A percentile compares a stretch with the other conserved stretches of the same genome.
These are phyloP conservation scores for Somion occarium DNA, from an alignment of 1,284 basidiomycete genomes.

Conservation along the genomic window DNA sequence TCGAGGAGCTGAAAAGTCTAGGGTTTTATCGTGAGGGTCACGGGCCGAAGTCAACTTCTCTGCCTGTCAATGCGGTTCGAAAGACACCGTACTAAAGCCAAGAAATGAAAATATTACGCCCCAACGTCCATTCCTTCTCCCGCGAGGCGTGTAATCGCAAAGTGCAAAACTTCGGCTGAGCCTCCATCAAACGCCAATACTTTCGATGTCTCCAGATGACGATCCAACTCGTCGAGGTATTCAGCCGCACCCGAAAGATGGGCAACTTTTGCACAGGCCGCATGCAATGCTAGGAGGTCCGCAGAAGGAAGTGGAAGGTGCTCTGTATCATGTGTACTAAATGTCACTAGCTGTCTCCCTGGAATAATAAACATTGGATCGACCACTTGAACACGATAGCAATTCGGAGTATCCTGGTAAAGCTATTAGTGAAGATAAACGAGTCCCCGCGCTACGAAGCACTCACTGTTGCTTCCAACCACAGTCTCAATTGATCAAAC, in stretches of 20 bases:
- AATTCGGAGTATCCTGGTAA: neutral
- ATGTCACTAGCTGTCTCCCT: neutral
- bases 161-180: neutral
- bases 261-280: slow-evolving; percentile 1
- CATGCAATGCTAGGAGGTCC: slow-evolving; percentile 1
- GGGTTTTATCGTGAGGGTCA: too few species aligned
- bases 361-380: neutral
- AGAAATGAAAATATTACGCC: too few species aligned
- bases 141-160: neutral
- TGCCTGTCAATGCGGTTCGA: too few species aligned
- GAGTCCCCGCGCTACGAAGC: neutral
- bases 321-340: neutral
- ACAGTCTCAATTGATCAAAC: neutral
- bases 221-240: neutral
- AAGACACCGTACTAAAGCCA: too few species aligned
- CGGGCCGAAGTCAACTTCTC: too few species aligned
- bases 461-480: neutral
- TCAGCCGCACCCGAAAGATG: slow-evolving; percentile 5
- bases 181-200: neutral
- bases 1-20: too few species aligned
- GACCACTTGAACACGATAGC: neutral
- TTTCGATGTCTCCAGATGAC: neutral
- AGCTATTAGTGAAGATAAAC: neutral
- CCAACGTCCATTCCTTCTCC: too few species aligned
- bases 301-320: neutral